Evolutionary conservation across 768 basidiomycete species (phyloP).

Genomic region (Suillus placidus): DNA sequence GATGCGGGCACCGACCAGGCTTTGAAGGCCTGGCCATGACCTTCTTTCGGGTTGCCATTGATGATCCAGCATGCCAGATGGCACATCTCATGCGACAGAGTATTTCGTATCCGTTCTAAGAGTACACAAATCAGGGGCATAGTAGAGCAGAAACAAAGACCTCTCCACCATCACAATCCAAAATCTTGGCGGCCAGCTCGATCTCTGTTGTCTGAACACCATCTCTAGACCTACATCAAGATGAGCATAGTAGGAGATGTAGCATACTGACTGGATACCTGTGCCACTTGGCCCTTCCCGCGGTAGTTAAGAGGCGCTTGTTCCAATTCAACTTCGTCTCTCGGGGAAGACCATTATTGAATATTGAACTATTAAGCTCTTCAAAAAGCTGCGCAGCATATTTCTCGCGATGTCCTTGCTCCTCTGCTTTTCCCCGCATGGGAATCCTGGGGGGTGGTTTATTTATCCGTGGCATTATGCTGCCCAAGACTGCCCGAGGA

Average conservation of each 20-base stretch:
- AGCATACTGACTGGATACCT: conserved; percentile 39
- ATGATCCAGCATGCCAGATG: conserved; percentile 89
- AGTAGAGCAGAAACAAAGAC: background rate
- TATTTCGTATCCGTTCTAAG: conserved; percentile 78
- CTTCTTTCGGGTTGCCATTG: conserved; percentile 66
- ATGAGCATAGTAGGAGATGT: background rate
- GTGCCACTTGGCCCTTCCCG: conserved; percentile 69
- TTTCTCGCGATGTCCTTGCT: conserved; percentile 45
- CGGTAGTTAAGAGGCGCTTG: conserved; percentile 64
- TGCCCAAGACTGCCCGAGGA: conserved; percentile 15
- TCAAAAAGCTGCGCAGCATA: conserved; percentile 65
- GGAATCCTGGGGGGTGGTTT: conserved; percentile 25
- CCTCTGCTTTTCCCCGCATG: conserved; percentile 48
- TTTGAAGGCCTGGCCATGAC: conserved; percentile 75
- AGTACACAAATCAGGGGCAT: background rate
- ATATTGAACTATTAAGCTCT: conserved; percentile 61
- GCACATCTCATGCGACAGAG: conserved; percentile 91
- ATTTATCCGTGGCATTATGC: conserved; percentile 10
- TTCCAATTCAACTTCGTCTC: conserved; percentile 68
- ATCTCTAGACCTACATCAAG: conserved; percentile 48
- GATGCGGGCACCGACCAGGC: conserved; percentile 52
- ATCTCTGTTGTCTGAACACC: conserved; percentile 66
- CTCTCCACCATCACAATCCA: conserved; percentile 70
- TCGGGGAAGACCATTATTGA: conserved; percentile 54
- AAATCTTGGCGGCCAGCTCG: conserved; percentile 79